phyloP scores from a whole-genome alignment of 2,329 filamentous ascomycete species.

The Diaporthe sp. region DNA sequence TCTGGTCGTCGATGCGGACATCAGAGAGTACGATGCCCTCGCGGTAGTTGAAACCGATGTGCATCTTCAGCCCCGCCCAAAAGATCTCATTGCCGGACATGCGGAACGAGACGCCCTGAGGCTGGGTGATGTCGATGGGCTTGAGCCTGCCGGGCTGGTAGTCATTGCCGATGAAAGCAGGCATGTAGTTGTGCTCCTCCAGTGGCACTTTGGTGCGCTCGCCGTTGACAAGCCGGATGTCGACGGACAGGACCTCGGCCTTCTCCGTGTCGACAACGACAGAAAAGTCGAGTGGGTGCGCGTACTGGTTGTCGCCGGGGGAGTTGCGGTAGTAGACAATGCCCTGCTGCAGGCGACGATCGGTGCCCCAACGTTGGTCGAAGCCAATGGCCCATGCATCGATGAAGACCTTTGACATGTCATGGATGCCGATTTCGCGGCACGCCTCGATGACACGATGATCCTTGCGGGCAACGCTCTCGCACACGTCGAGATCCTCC shows the following conservation, averaged over 20 bases:
- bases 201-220: conserved; percentile 79
- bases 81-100: conserved; percentile 79
- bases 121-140: conserved; percentile 80
- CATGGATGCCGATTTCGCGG: conserved; percentile 81
- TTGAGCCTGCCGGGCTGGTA: conserved; percentile 85
- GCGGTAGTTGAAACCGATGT: conserved; percentile 94
- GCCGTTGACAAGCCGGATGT: conserved; percentile 82
- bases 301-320: conserved; percentile 89
- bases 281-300: conserved; percentile 92
- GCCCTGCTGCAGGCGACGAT: conserved; percentile 86
- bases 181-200: conserved; percentile 83
- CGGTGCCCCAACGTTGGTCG: conserved; percentile 87
- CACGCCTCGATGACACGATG: conserved; percentile 93
- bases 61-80: conserved; percentile 95
- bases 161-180: conserved; percentile 75
- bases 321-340: conserved; percentile 95
- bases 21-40: conserved; percentile 93
- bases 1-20: conserved; percentile 83
- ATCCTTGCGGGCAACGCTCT: conserved; percentile 80
- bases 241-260: conserved; percentile 83
- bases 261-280: conserved; percentile 90
- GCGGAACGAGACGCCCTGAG: conserved; percentile 87
- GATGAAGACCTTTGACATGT: conserved; percentile 97
- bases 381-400: conserved; percentile 97
- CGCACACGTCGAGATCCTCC: conserved; percentile 87